Evolutionary conservation across 306 rosid genomes (phyloP), one percentile per base, ranked within the genome.

Genomic region (Sphenostylis stenocarpa): DNA sequence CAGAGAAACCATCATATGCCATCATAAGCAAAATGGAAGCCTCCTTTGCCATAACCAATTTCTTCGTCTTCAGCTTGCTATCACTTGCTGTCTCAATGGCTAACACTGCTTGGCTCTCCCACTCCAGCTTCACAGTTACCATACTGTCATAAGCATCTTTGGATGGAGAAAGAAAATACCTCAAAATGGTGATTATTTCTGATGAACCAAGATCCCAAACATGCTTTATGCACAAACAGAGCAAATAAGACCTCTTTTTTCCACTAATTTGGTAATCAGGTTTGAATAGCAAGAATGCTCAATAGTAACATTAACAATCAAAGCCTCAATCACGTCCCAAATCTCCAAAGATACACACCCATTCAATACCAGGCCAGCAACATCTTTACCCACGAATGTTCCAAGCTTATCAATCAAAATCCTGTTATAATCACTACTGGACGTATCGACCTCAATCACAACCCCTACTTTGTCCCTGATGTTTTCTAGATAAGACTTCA

Each of bases 1-100:
- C 74, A 56, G 93, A 85, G 75, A 95, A 92, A 29, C 91, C 93
- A 48, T 95, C 97, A 72, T 89, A 70, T 15, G 95, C 93, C 17
- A 88, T 49, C 98, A 90, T 92, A 69, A 92, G 90, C 89, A 88
- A 86, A 86, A 88, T 57, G 15, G 92, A 77, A 82, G 96, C 92
- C 43, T 92, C 96, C 85, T 89, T 89, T 24, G 93, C 95, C 29
- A 82, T 10, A 65, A 44, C 34, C 0, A 63, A 76, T 39, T 83
- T 80, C 84, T 83, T 86, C 53, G 56, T 76, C 5, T 82, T 39
- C 16, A 61, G 78, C 79, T 9, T 80, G 80, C 61, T 79, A 67
- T 87, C 86, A 29, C 79, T 78, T 16, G 83, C 89, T 80, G 72
- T 88, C 78, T 82, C 87, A 48, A 83, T 77, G 15, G 96, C 96